Evolutionary conservation across 2,329 filamentous ascomycete genomes (phyloP), one percentile per base, ranked within the genome.

Genomic region (Ophiostoma ips): DNA sequence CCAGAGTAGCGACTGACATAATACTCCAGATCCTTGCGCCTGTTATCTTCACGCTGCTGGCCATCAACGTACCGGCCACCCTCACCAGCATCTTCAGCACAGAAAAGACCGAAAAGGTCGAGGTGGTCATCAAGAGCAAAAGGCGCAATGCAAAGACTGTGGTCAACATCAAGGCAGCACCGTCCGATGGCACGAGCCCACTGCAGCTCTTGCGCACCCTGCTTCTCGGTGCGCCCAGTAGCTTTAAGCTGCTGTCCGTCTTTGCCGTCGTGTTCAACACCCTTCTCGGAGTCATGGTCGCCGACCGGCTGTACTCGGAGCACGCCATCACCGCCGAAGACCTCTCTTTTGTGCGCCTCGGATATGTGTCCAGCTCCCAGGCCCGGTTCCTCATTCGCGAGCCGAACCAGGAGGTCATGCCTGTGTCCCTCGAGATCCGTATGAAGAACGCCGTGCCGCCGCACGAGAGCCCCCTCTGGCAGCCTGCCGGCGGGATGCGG

Each of bases 301-400:
- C 82, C 24, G 92, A 98, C 63, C 76, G 89, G 36, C 72, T 94
- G 13, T 88, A 85, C 61, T 78, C 84, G 18, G 83, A 84, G 2
- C 77, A 82, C 52, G 75, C 83, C 33, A 74, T 94, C 63, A 79
- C 83, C 4, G 79, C 73, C 24, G 69, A 85, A 28, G 81, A 94
- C 56, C 69, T 95, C 11, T 86, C 88, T 0, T 94, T 98, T 63
- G 85, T 86, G 37, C 77, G 92, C 9, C 70, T 95, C 15, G 92
- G 92, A 24, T 90, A 90, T 62, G 83, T 96, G 28, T 94, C 88
- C 5, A 76, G 85, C 16, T 77, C 73, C 0, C 83, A 83, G 50
- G 92, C 88, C 19, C 88, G 80, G 53, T 73, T 98, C 36, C 68
- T 98, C 28, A 72, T 98, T 44, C 78, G 92, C 51, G 92, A 96